Evolutionary conservation across 2,329 filamentous ascomycete genomes (phyloP).

Genomic region (Aspergillus sp.): DNA sequence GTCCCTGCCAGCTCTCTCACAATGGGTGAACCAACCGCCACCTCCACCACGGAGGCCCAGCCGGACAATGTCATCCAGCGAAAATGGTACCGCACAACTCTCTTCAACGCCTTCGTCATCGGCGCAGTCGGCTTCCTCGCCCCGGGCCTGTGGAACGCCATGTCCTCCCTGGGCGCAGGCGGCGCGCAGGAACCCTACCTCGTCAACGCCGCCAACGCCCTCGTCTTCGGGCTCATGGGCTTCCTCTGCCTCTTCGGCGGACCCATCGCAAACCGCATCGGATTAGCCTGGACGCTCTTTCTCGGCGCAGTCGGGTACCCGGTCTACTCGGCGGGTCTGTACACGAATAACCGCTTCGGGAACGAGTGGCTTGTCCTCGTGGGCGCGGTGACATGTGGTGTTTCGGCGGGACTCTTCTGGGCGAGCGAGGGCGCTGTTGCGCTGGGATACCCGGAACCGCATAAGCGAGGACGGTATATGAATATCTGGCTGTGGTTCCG

Average conservation of each 20-base stretch:
- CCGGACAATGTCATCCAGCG: conserved; percentile 10
- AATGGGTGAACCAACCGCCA: neutral
- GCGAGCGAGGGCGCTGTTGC: neutral
- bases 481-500: conserved; percentile 57
- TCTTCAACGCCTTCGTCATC: conserved; percentile 60
- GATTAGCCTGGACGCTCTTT: conserved; percentile 51
- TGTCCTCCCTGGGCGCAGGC: conserved; percentile 59
- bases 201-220: conserved; percentile 57
- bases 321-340: conserved; percentile 52
- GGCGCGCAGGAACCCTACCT: conserved; percentile 58
- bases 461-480: conserved; percentile 47
- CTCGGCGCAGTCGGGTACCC: conserved; percentile 54
- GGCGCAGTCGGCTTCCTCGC: conserved; percentile 57
- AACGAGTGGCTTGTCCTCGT: conserved; percentile 58
- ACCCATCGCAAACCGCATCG: conserved; percentile 55
- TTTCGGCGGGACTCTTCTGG: conserved; percentile 36
- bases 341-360: conserved; percentile 48
- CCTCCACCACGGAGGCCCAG: neutral
- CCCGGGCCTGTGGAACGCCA: conserved; percentile 58
- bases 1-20: neutral
- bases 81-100: conserved; percentile 55
- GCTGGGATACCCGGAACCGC: neutral
- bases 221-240: conserved; percentile 48
- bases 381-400: conserved; percentile 54
- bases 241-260: conserved; percentile 53